phyloP scores from a whole-genome alignment of 495 filamentous ascomycete species.

The Aspergillus indologenus region DNA sequence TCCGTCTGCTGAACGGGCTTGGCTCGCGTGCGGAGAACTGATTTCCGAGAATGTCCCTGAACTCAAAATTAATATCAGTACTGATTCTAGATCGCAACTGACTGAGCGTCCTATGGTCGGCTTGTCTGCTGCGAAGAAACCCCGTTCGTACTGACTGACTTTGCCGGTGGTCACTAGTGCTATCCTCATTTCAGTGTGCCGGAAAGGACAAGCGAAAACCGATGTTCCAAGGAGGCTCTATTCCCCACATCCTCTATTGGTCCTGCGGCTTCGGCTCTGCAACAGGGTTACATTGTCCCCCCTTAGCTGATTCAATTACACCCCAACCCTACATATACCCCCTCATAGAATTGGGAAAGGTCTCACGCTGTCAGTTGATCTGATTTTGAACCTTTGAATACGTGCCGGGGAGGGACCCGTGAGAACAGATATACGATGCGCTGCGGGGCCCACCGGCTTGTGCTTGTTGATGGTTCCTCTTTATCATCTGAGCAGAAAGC shows the following conservation, averaged over 20 bases:
- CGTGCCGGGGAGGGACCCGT: not conserved
- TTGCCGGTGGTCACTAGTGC: not conserved
- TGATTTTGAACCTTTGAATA: not conserved
- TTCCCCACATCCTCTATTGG: not conserved
- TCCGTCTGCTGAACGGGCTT: slow-evolving; percentile 44
- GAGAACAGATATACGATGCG: not conserved
- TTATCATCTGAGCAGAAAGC: not conserved
- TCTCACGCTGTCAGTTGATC: not conserved
- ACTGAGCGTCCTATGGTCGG: not conserved
- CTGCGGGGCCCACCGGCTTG: not conserved
- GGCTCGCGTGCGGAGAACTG: slow-evolving; percentile 35
- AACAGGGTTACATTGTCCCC: not conserved
- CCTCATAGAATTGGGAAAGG: not conserved
- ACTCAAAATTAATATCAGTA: not conserved
- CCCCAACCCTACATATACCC: not conserved
- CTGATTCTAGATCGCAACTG: not conserved
- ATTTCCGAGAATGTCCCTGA: slow-evolving; percentile 14
- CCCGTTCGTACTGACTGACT: not conserved
- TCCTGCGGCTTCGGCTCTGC: not conserved
- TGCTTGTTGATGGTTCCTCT: not conserved
- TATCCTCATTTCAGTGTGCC: not conserved
- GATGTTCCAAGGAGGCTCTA: not conserved
- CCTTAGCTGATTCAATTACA: not conserved
- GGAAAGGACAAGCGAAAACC: not conserved
- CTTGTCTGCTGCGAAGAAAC: not conserved